A percentile compares a stretch with the other conserved stretches of the same genome.
Evolutionary conservation across 2,329 filamentous ascomycete genomes (phyloP).

Genomic region (Cadophora gregata): DNA sequence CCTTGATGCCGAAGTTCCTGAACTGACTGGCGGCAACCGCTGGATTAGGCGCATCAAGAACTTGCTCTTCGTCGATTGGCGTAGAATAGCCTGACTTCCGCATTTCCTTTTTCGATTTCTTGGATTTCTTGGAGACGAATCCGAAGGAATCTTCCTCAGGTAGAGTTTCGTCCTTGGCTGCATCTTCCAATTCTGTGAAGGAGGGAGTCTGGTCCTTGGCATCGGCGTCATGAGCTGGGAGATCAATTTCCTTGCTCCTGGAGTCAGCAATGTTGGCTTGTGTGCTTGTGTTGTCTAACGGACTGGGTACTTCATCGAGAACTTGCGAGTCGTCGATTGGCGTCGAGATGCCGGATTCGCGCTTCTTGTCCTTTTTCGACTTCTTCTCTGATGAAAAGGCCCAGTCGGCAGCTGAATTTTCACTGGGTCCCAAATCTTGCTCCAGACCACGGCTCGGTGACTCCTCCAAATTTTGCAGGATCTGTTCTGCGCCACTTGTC

Average conservation of each 20-base stretch:
- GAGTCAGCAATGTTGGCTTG: background rate
- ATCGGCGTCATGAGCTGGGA: conserved; percentile 2
- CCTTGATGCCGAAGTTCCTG: background rate
- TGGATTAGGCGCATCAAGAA: background rate
- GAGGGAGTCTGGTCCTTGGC: background rate
- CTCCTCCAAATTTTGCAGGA: background rate
- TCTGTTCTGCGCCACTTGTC: background rate
- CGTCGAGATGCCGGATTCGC: conserved; percentile 19
- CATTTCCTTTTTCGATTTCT: conserved; percentile 38
- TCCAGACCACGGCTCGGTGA: background rate
- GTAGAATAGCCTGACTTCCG: conserved; percentile 22
- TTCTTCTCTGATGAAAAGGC: background rate
- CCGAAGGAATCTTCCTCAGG: conserved; percentile 22
- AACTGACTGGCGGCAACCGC: background rate
- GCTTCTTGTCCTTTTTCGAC: conserved; percentile 22
- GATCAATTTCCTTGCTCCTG: background rate
- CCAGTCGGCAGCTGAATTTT: conserved; percentile 10
- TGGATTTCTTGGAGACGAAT: conserved; percentile 33
- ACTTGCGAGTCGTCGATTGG: conserved; percentile 10
- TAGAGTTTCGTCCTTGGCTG: conserved; percentile 18
- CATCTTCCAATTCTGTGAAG: background rate
- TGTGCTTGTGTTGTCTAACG: background rate
- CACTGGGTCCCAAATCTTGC: background rate
- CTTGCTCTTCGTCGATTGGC: conserved; percentile 9
- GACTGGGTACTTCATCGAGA: background rate